Percentiles rank a stretch among this genome's conserved stretches.
Conservation (phyloP, 306 rosid species). For the Prunus fruticosa region DNA sequence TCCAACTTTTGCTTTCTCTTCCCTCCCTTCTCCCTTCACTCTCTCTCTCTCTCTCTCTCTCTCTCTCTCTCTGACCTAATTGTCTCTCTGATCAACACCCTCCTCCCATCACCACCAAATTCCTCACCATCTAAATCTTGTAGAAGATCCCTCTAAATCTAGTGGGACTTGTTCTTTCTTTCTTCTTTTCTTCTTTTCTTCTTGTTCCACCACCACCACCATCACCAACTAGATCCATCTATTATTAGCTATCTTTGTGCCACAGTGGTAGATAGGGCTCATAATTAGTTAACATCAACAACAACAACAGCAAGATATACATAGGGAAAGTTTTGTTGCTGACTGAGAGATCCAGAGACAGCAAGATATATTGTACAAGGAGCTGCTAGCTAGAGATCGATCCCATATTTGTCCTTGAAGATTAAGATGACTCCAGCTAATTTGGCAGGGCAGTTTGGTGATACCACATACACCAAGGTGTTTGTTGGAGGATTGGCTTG, state of each 20-base stretch:
- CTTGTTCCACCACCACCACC: neutral
- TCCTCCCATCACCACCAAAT: neutral
- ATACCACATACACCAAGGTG: conserved; percentile 92
- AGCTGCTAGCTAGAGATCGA: too few species aligned
- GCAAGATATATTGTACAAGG: too few species aligned
- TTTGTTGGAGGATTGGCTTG: conserved; percentile 99
- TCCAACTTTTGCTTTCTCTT: conserved; percentile 40
- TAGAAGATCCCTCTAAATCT: conserved; percentile 34
- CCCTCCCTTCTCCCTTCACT: conserved; percentile 18
- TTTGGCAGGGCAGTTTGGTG: conserved; percentile 84
- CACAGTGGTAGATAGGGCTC: too few species aligned
- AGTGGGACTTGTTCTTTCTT: conserved; percentile 26
- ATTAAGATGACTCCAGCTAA: conserved; percentile 64
- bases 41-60: conserved; percentile 25
- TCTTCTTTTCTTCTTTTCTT: neutral
- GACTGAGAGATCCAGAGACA: too few species aligned
- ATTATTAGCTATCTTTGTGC: neutral
- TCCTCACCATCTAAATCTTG: conserved; percentile 17
- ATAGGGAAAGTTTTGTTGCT: too few species aligned
- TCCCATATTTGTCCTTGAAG: too few species aligned
- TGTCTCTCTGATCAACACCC: conserved; percentile 24
- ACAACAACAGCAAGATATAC: too few species aligned
- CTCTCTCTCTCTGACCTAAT: conserved; percentile 58
- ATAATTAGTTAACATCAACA: too few species aligned
- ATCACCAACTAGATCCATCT: conserved; percentile 8